These are phyloP conservation scores for Geotrichum aggregatum DNA, from an alignment of 1,139 yeast species.

Conservation along the genomic window DNA sequence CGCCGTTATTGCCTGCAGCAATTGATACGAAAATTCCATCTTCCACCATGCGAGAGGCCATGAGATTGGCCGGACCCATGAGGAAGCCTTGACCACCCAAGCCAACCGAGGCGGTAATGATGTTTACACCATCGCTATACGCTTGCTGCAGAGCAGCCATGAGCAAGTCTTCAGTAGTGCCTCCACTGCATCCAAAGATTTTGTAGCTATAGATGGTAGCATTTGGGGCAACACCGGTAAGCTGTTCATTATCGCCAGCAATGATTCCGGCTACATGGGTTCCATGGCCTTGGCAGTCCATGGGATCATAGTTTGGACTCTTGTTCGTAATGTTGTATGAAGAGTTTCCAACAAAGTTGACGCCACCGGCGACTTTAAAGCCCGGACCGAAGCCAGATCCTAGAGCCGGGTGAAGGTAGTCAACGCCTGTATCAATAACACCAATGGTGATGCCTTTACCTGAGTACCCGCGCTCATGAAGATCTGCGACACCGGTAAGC, in stretches of 20 bases:
- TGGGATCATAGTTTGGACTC: constrained; percentile 22
- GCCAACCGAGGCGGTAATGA: constrained; percentile 27
- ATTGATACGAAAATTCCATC: constrained; percentile 23
- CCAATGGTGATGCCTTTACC: constrained; percentile 28
- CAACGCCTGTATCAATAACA: constrained; percentile 27
- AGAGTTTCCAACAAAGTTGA: constrained; percentile 25
- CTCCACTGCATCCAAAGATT: constrained; percentile 26
- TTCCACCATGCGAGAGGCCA: constrained; percentile 25
- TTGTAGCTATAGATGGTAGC: constrained; percentile 27
- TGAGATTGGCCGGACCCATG: constrained; percentile 21
- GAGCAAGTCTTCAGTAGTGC: constrained; percentile 25
- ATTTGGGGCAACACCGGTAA: constrained; percentile 28
- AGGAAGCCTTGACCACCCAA: constrained; percentile 22
- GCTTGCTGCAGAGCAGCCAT: constrained; percentile 25
- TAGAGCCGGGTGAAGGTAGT: constrained; percentile 23
- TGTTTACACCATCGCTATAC: constrained; percentile 25
- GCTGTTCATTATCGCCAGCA: constrained; percentile 21
- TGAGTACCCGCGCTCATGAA: constrained; percentile 24
- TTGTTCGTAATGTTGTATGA: constrained; percentile 9
- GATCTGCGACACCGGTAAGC: constrained; percentile 27
- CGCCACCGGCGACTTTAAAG: constrained; percentile 26
- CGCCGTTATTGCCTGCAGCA: constrained; percentile 27
- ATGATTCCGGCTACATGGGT: constrained; percentile 28
- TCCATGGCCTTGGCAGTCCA: constrained; percentile 30
- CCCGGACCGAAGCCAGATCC: constrained; percentile 29